Evolutionary conservation across 768 basidiomycete species (phyloP).

Genomic region (Suillus sp.): DNA sequence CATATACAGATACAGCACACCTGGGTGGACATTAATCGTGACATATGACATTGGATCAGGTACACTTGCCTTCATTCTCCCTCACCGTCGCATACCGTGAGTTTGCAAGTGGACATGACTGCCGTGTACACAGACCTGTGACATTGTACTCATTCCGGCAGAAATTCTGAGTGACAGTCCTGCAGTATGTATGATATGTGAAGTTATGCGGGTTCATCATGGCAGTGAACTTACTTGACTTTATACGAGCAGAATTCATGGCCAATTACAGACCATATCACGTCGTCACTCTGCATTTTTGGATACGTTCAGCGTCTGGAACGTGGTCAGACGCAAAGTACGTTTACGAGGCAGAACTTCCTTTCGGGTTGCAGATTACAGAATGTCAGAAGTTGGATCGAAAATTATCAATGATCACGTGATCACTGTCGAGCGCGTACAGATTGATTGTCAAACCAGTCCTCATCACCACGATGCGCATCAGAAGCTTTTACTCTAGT

Average conservation of each 20-base stretch:
- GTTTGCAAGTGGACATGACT: conserved; percentile 97
- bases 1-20: conserved; percentile 88
- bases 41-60: neutral
- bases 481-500: neutral
- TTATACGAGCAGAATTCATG: conserved; percentile 98
- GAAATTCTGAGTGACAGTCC: conserved; percentile 95
- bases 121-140: conserved; percentile 91
- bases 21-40: conserved; percentile 38
- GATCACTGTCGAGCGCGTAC: neutral
- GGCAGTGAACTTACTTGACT: conserved; percentile 78
- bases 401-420: conserved; percentile 16
- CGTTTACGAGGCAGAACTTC: neutral
- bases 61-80: conserved; percentile 79
- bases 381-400: neutral
- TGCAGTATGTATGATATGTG: conserved; percentile 33
- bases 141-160: conserved; percentile 99
- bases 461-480: neutral
- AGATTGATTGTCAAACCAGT: neutral
- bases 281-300: conserved; percentile 92
- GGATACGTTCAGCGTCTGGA: neutral
- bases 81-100: conserved; percentile 98
- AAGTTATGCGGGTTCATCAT: conserved; percentile 8
- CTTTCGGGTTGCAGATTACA: neutral
- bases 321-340: conserved; percentile 8
- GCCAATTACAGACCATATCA: conserved; percentile 97